These are phyloP conservation scores for Sutorius eximius DNA, from an alignment of 1,284 basidiomycete species.

Conservation along the genomic window DNA sequence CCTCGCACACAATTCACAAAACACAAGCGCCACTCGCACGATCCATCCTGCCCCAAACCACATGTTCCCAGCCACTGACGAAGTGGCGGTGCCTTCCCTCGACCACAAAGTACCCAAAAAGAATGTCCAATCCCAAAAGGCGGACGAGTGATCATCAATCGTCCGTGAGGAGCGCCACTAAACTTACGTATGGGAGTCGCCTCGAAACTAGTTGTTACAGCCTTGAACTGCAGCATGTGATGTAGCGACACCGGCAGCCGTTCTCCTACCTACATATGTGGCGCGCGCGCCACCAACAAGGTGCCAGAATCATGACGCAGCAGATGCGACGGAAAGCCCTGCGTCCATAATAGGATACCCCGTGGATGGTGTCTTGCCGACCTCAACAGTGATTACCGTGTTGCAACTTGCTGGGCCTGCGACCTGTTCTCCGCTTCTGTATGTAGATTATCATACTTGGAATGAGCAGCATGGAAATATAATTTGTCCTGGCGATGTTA, in stretches of 20 bases:
- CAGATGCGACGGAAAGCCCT: background rate
- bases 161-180: slow-evolving; percentile 21
- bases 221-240: slow-evolving; percentile 5
- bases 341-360: slow-evolving; percentile 6
- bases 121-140: background rate
- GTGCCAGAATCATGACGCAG: background rate
- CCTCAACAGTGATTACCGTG: background rate
- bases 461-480: background rate
- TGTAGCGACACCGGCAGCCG: background rate
- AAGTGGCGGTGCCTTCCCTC: slow-evolving; percentile 12
- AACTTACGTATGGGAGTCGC: slow-evolving; percentile 20
- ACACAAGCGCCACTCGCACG: slow-evolving; percentile 21
- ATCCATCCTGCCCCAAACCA: slow-evolving; percentile 21
- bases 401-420: slow-evolving; percentile 1
- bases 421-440: slow-evolving; percentile 7
- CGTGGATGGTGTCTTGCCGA: background rate
- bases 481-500: background rate
- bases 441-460: slow-evolving; percentile 6
- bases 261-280: slow-evolving; percentile 6
- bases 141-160: background rate
- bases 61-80: slow-evolving; percentile 25
- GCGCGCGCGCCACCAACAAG: slow-evolving; percentile 19
- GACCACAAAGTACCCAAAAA: slow-evolving; percentile 15
- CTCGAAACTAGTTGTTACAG: slow-evolving; percentile 10
- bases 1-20: background rate